These are phyloP conservation scores for Penicillium fuscoglaucum DNA, from an alignment of 2,329 filamentous ascomycete species.

Conservation along the genomic window DNA sequence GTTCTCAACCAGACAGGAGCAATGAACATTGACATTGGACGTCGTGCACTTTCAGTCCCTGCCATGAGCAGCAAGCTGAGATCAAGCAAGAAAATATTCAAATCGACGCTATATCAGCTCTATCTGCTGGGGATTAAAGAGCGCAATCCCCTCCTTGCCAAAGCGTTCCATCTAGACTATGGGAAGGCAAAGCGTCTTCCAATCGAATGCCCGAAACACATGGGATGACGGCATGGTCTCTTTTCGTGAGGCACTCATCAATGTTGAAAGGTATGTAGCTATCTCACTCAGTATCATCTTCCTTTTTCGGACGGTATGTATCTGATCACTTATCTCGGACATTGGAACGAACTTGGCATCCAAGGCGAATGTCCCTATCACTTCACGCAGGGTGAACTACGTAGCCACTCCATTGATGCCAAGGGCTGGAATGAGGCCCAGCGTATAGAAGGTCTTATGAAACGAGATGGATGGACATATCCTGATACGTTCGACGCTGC, in stretches of 20 bases:
- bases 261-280: constrained; percentile 24
- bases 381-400: too few relatives aligned
- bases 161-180: constrained; percentile 24
- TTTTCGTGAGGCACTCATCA: constrained; percentile 27
- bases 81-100: constrained; percentile 21
- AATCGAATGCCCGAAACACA: constrained; percentile 24
- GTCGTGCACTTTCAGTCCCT: background rate
- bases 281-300: background rate
- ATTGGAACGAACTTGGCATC: too few relatives aligned
- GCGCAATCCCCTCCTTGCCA: constrained; percentile 18
- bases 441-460: too few relatives aligned
- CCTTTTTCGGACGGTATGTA: too few relatives aligned
- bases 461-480: too few relatives aligned
- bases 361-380: too few relatives aligned
- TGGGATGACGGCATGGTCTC: constrained; percentile 30
- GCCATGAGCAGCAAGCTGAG: background rate
- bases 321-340: too few relatives aligned
- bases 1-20: background rate
- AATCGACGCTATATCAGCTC: constrained; percentile 26
- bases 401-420: too few relatives aligned
- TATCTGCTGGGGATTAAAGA: constrained; percentile 23
- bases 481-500: too few relatives aligned
- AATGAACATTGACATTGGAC: background rate
- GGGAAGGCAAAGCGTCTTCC: constrained; percentile 25
- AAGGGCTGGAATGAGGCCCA: too few relatives aligned